Base-by-base conservation (phyloP, 1,284 basidiomycete genomes). In the Irpex rosettiformis region DNA sequence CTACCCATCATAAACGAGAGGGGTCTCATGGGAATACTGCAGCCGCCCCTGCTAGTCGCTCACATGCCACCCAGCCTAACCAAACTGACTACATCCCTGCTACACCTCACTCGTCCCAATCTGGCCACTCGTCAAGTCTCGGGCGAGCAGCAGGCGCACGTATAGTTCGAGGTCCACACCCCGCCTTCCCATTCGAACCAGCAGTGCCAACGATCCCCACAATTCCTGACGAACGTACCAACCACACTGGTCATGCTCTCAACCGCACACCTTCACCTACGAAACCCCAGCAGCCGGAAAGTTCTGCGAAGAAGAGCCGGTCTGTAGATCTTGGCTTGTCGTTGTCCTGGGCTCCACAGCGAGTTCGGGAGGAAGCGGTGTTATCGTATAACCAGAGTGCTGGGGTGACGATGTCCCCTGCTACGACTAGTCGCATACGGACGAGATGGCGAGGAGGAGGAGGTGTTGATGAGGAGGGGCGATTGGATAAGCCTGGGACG, bases 271-370 rank as follows among this genome's bases (percentile, higher is more conserved):
- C 76, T 22, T 75, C 77, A 3, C 75, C 79, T 4, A 72, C 69
- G 37, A 66, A 62, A 33, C 62, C 60, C 10, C 33, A 37, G 7
- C 58, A 62, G 67, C 52, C 72, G 62, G 65, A 68, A 62, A 51
- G 77, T 69, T 72, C 78, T 29, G 75, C 77, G 54, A 56, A 72
- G 3, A 86, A 85, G 66, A 85, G 86, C 2, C 83, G 86, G 24
- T 89, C 87, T 24, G 70, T 89, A 33, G 87, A 89, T 69, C 76
- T 89, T 8, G 83, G 83, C 2, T 66, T 89, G 71, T 85, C 69
- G 56, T 80, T 74, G 66, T 70, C 84, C 11, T 89, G 87, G 87
- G 87, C 87, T 3, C 85, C 87, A 25, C 78, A 79, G 33, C 83
- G 75, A 62, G 76, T 89, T 59, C 79, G 79, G 58, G 85, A 87